Evolutionary conservation across 805 yeast species (phyloP).

Genomic region (Wickerhamomyces rabaulensis): DNA sequence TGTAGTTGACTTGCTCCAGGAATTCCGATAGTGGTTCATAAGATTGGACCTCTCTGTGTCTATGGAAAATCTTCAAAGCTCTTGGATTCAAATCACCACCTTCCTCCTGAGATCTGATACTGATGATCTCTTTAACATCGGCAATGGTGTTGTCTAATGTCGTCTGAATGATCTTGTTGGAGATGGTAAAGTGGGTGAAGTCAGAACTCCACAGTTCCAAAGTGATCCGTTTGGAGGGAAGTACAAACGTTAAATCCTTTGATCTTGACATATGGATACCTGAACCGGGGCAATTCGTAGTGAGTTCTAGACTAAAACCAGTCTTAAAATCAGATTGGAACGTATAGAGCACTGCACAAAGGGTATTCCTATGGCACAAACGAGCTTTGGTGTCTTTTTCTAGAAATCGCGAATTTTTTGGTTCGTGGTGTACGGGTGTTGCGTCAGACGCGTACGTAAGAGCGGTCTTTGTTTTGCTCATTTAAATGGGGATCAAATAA

Average conservation of each 20-base stretch:
- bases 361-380: neutral
- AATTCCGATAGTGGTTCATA: conserved; percentile 14
- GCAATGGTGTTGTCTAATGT: conserved; percentile 22
- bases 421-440: no score
- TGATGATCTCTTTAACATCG: conserved; percentile 20
- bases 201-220: conserved; percentile 21
- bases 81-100: conserved; percentile 16
- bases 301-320: neutral
- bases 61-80: conserved; percentile 9
- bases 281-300: neutral
- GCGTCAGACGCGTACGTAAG: no score
- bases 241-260: conserved; percentile 17
- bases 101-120: conserved; percentile 11
- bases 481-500: no score
- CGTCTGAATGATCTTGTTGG: conserved; percentile 15
- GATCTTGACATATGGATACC: conserved; percentile 11
- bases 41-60: conserved; percentile 9
- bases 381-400: neutral
- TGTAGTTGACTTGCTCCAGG: conserved; percentile 4
- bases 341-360: no score
- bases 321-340: neutral
- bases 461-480: no score
- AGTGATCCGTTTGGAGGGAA: conserved; percentile 7
- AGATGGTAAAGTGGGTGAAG: conserved; percentile 7
- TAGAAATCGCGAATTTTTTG: neutral